Evolutionary conservation across 2,329 filamentous ascomycete genomes (phyloP), one percentile per base, ranked within the genome.

Genomic region (Sporothrix brasiliensis): DNA sequence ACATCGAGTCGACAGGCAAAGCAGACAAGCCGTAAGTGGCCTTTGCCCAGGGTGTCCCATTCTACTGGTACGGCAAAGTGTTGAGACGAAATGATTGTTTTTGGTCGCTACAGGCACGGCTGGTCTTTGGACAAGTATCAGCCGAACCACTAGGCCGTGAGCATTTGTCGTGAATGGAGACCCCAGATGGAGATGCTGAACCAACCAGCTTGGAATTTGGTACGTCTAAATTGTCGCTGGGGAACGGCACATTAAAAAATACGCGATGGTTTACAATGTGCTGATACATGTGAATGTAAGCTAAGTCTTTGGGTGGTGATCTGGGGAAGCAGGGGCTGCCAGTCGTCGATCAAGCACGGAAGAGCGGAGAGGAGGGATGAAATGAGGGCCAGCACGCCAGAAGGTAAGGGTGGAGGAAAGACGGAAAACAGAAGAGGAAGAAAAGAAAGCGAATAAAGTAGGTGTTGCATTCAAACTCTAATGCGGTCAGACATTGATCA

Each of bases 41-140:
- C n/a, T 11, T n/a, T 5, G 3, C 7, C 2, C 11, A 6, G 5
- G 34, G 4, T n/a, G 10, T 44, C 10, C 19, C 2, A 10, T 10
- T 34, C 34, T 34, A 34, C 34, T 60, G 53, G 53, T 68, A 68
- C 52, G 66, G 66, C 66, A 68, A 34, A 58, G 41, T 47, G 52
- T 68, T 56, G 66, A 56, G 66, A 68, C 66, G 41, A 68, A 58
- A 6, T 5, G 21, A 6, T 1, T 11, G 6, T 21, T 24, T n/a
- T 21, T 14, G 34, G 56, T 44, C 21, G 34, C 56, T 60, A 19
- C 14, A 41, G n/a, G n/a, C n/a, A 16, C 10, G n/a, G 56, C 10
- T 41, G 34, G 56, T 41, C 56, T 60, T n/a, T 24, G 9, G 34
- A 60, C 3, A 60, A 60, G 13, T 44, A 47, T 63, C 58, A 63